Base-by-base conservation (phyloP, 345 rosid genomes). In the Tarenaya hassleriana region DNA sequence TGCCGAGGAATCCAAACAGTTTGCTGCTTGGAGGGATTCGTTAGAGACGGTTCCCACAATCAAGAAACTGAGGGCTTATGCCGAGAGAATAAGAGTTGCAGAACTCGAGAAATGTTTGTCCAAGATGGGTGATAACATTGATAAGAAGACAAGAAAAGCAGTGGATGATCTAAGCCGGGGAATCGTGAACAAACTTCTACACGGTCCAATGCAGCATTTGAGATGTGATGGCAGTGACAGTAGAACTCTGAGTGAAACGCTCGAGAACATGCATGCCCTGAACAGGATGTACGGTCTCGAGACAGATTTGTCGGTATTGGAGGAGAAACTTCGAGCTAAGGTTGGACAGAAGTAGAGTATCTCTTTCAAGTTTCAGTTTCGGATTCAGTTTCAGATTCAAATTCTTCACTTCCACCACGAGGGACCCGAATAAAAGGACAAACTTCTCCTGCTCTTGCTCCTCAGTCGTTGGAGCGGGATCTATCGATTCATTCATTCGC, bases 161-260 rank as follows among this genome's bases (percentile, higher is more conserved):
- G 90, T 92, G 35, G 96, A 88, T 55, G 95, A 92, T 62, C 83
- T 88, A 39, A 92, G 95, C 71, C 75, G 95, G 0, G 95, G 96
- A 10, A 85, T 92, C 15, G 85, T 92, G 50, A 92, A 92, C 74
- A 88, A 83, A 79, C 83, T 92, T 61, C 86, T 92, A 43, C 96
- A 88, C 16, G 96, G 98, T 60, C 98, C 98, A 38, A 88, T 88
- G 98, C 94, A 88, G 65, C 98, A 88, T 72, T 76, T 92, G 64
- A 88, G 98, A 69, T 92, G 98, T 34, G 95, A 92, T 38, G 96
- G 85, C 2, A 77, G 79, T 40, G 92, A 83, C 20, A 78, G 84
- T 63, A 73, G 91, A 43, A 79, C 88, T 24, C 74, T 92, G 9
- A 77, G 64, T 2, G 97, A 84, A 72, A 88, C 84, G 24, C 96